Base-by-base conservation (phyloP, 768 basidiomycete species). In the Agaricus subrufescens region DNA sequence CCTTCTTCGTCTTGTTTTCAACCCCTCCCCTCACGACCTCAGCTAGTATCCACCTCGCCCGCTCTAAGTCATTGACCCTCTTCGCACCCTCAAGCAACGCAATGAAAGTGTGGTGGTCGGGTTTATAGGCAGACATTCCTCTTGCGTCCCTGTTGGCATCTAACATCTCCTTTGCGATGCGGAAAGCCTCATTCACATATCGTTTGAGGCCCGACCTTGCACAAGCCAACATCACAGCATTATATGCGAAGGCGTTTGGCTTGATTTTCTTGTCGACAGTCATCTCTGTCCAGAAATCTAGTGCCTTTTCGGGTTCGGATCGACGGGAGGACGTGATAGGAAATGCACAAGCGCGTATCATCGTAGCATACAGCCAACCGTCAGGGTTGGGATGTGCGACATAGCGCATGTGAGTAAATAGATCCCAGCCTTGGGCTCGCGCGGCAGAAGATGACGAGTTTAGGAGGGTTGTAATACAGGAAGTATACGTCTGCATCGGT, bases 271-370 rank as follows among this genome's bases (percentile, higher is more conserved):
- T 79, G 63, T 93, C 90, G 1, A 81, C 69, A 2, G 88, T 90
- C 93, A 98, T 94, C 68, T 98, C 96, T 26, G 81, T 85, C 83
- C 90, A 97, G 0, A 98, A 75, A 66, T 99, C 97, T 56, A 96
- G 75, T 0, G 96, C 97, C 43, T 91, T 86, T 66, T 97, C 93
- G 0, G 94, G 91, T 61, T 95, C 88, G 1, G 89, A 84, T n/a
- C 71, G 62, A 38, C 73, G 71, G 11, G 79, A 68, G 1, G 67
- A 63, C 25, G 73, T 73, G 1, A 76, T 64, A 3, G 79, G 74
- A 4, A 78, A 76, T 0, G 87, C 87, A 60, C 95, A 98, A 0
- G 92, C 89, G 4, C 81, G 79, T 62, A 99, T 93, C 94, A 99
- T 97, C 37, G 82, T 66, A 0, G 85, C 80, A 71, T 93, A 98